Conservation (phyloP, 169 alveolate genomes). For the Eimeria necatrix region DNA sequence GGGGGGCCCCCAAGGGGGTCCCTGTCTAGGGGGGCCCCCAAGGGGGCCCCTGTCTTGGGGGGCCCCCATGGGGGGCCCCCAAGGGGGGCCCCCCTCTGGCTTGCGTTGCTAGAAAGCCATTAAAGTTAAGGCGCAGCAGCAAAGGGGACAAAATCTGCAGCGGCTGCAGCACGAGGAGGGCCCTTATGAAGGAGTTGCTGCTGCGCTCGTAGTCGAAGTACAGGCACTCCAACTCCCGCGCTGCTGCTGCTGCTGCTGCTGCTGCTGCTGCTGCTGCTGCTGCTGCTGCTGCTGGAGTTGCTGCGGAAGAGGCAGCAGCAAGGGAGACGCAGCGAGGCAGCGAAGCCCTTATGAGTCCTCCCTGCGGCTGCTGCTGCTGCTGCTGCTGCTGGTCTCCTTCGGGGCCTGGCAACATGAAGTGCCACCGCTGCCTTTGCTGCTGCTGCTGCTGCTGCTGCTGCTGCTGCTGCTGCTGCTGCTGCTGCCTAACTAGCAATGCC, state of each 20-base stretch:
- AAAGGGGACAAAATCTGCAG: neutral
- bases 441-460: neutral
- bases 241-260: conserved; percentile 47
- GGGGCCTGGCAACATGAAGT: neutral
- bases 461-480: conserved; percentile 36
- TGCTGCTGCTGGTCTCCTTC: neutral
- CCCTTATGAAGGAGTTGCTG: conserved; percentile 19
- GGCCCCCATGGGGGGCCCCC: no score
- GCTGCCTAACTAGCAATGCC: neutral
- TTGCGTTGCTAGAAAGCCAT: no score
- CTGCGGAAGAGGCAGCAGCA: neutral
- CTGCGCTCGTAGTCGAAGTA: conserved; percentile 40
- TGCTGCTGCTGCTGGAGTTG: neutral
- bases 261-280: no score
- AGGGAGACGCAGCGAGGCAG: neutral
- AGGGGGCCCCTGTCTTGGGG: no score
- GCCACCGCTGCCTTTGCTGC: neutral
- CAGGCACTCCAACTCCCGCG: conserved; percentile 1
- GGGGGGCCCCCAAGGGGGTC: neutral
- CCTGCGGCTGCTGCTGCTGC: neutral
- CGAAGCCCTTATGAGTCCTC: neutral
- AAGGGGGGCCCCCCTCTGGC: no score
- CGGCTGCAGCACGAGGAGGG: conserved; percentile 26
- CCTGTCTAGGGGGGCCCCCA: neutral
- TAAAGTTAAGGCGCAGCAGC: neutral